Evolutionary conservation across 2,329 filamentous ascomycete species (phyloP).

Genomic region (Aureobasidium sp.): DNA sequence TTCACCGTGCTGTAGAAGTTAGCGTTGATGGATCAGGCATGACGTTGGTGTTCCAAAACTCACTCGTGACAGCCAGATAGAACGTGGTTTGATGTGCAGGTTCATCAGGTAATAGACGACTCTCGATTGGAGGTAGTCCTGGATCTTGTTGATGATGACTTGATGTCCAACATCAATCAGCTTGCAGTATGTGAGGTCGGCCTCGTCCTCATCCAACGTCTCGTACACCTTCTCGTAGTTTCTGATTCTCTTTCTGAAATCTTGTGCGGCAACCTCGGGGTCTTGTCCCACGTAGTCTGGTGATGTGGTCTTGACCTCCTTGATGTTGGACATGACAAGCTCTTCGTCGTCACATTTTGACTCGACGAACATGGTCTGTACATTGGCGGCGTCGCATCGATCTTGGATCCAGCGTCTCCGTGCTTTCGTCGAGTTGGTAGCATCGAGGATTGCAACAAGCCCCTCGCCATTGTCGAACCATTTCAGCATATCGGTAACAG

Average conservation of each 20-base stretch:
- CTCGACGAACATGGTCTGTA: conserved; percentile 93
- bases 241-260: conserved; percentile 88
- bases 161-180: conserved; percentile 93
- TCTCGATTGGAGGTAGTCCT: conserved; percentile 91
- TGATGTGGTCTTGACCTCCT: conserved; percentile 92
- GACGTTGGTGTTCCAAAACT: neutral
- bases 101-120: conserved; percentile 99
- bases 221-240: conserved; percentile 98
- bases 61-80: conserved; percentile 91
- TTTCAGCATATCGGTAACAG: conserved; percentile 83
- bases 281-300: conserved; percentile 93
- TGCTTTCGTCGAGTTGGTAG: conserved; percentile 89
- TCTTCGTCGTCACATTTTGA: conserved; percentile 94
- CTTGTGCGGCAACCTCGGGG: conserved; percentile 78
- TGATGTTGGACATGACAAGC: conserved; percentile 95
- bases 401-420: conserved; percentile 88
- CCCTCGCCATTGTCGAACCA: conserved; percentile 77
- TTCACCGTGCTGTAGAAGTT: conserved; percentile 62
- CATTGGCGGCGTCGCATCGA: conserved; percentile 60
- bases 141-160: conserved; percentile 95
- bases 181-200: conserved; percentile 86
- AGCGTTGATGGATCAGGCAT: neutral
- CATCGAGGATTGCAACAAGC: conserved; percentile 87
- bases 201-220: conserved; percentile 83
- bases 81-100: conserved; percentile 89